Conservation (phyloP, 805 yeast genomes). For the Candida andamanensis region DNA sequence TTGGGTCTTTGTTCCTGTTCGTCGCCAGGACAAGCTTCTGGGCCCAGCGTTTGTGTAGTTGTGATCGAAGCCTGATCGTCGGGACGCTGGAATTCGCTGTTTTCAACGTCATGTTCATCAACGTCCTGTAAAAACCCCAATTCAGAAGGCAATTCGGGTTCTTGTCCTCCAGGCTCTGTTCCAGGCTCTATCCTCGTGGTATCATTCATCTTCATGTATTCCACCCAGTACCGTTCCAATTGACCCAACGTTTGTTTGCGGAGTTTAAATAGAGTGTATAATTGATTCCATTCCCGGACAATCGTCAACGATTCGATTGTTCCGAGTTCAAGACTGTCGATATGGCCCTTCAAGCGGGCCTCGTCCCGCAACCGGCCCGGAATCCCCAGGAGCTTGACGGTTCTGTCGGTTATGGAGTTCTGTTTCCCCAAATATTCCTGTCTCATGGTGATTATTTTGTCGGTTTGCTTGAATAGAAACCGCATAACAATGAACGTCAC, state of each 20-base stretch:
- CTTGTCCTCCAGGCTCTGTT: constrained; percentile 1
- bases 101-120: not conserved
- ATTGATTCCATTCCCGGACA: constrained; percentile 80
- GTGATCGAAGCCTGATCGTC: constrained; percentile 13
- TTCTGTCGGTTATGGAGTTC: constrained; percentile 85
- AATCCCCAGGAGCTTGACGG: constrained; percentile 81
- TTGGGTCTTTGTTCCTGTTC: constrained; percentile 15
- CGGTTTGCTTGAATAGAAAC: constrained; percentile 63
- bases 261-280: constrained; percentile 60
- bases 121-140: not conserved
- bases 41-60: constrained; percentile 4
- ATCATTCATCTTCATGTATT: constrained; percentile 32
- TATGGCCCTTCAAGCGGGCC: constrained; percentile 62
- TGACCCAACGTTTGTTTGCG: constrained; percentile 49
- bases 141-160: not conserved
- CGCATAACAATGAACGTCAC: constrained; percentile 67
- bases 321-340: constrained; percentile 76
- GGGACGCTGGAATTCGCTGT: not conserved
- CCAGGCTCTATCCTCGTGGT: constrained; percentile 19
- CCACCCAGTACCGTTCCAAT: constrained; percentile 44
- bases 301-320: constrained; percentile 71
- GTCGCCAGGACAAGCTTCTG: constrained; percentile 2
- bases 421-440: constrained; percentile 82
- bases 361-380: constrained; percentile 77
- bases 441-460: constrained; percentile 67